phyloP scores from a whole-genome alignment of 2,329 filamentous ascomycete species.

The Verticillium albo-atrum region DNA sequence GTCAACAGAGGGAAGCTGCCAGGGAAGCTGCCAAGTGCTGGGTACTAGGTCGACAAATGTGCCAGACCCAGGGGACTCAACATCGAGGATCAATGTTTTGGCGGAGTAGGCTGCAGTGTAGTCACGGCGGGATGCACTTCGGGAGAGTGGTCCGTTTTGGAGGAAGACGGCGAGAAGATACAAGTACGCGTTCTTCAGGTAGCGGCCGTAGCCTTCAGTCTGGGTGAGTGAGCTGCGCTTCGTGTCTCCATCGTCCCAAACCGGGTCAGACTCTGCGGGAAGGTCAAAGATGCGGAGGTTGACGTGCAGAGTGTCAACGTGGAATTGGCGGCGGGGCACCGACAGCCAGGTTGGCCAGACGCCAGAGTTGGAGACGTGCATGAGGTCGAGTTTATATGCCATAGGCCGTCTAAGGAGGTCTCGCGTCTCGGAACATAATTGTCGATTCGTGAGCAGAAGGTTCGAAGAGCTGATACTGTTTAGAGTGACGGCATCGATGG shows the following conservation, averaged over 20 bases:
- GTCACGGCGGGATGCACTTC: background rate
- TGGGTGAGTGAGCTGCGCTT: background rate
- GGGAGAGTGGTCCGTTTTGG: background rate
- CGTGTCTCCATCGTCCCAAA: background rate
- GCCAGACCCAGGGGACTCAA: background rate
- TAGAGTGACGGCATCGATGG: background rate
- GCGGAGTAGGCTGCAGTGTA: background rate
- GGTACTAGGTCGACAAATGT: background rate
- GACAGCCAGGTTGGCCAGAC: background rate
- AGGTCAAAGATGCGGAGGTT: background rate
- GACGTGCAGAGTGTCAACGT: background rate
- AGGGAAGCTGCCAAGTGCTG: background rate
- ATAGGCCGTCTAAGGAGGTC: background rate
- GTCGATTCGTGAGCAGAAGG: background rate
- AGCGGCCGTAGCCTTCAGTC: background rate
- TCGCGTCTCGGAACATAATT: background rate
- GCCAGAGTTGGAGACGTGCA: background rate
- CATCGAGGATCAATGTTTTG: background rate
- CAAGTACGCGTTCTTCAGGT: background rate
- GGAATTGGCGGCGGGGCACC: background rate
- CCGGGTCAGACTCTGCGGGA: background rate
- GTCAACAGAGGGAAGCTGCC: background rate
- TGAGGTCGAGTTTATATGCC: background rate
- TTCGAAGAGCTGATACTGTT: background rate
- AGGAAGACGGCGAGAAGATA: background rate